These are phyloP conservation scores for Olyra latifolia DNA, from an alignment of 176 grass and related monocot genomes.

Conservation along the genomic window DNA sequence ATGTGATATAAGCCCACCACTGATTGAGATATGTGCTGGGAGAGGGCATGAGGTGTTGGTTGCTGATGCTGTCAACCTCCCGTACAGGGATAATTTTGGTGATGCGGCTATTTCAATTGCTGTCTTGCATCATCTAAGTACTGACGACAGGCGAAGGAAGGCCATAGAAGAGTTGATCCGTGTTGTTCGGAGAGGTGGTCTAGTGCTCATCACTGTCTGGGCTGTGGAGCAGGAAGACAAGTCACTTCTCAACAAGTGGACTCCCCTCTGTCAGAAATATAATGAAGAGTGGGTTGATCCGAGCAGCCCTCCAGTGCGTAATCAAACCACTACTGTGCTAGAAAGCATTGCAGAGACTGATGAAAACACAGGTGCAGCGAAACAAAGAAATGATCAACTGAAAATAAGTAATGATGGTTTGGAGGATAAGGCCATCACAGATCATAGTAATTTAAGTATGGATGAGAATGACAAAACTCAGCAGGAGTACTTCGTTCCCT, in stretches of 20 bases:
- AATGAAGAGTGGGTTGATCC: conserved; percentile 89
- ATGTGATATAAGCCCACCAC: conserved; percentile 77
- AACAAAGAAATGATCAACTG: conserved; percentile 32
- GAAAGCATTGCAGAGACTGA: conserved; percentile 77
- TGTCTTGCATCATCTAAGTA: conserved; percentile 91
- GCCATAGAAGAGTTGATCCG: conserved; percentile 89
- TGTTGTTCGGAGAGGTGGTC: conserved; percentile 74
- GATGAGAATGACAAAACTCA: conserved; percentile 46
- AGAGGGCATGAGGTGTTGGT: conserved; percentile 86
- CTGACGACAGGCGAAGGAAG: conserved; percentile 75
- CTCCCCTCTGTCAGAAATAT: conserved; percentile 79
- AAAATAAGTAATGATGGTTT: conserved; percentile 29
- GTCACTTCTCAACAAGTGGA: conserved; percentile 81
- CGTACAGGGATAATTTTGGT: conserved; percentile 81
- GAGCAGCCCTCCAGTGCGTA: conserved; percentile 49
- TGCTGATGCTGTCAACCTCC: conserved; percentile 86
- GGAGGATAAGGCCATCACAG: conserved; percentile 19
- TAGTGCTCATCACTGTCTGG: conserved; percentile 96
- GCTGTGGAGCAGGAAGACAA: conserved; percentile 87
- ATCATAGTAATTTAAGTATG: background rate
- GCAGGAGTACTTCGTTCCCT: conserved; percentile 99
- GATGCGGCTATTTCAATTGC: conserved; percentile 91
- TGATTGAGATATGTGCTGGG: conserved; percentile 75
- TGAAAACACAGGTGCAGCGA: conserved; percentile 25
- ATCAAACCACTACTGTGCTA: conserved; percentile 48